phyloP scores from a whole-genome alignment of 164 flowering plant genomes.

The Kalanchoe fedtschenkoi region DNA sequence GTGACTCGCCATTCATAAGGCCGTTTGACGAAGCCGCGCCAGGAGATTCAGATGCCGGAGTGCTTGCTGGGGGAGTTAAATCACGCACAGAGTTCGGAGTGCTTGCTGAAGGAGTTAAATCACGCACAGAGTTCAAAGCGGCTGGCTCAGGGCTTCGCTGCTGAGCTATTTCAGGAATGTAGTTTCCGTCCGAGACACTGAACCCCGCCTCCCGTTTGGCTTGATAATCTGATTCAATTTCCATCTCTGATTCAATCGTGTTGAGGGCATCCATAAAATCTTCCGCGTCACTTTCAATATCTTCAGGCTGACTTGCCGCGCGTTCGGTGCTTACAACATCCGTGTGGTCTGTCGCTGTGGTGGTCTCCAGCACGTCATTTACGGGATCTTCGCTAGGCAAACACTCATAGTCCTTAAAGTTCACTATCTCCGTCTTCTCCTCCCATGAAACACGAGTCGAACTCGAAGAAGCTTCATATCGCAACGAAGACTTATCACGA shows the following conservation, averaged over 20 bases:
- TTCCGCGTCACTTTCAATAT: constrained; percentile 64
- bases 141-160: constrained; percentile 6
- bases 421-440: constrained; percentile 57
- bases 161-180: constrained; percentile 15
- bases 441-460: constrained; percentile 62
- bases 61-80: background rate
- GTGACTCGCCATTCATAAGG: background rate
- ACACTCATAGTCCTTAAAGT: constrained; percentile 19
- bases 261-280: constrained; percentile 64
- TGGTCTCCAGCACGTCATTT: constrained; percentile 14
- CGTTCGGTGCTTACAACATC: constrained; percentile 18
- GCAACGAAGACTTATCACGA: constrained; percentile 13
- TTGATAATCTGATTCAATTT: constrained; percentile 50
- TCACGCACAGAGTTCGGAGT: background rate
- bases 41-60: background rate
- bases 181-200: constrained; percentile 13
- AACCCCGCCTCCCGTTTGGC: constrained; percentile 37
- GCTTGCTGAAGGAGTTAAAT: background rate
- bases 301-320: constrained; percentile 29
- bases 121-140: background rate
- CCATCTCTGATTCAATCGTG: constrained; percentile 76
- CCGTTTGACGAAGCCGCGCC: background rate
- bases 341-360: constrained; percentile 9
- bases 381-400: constrained; percentile 18
- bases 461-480: constrained; percentile 20